phyloP scores from a whole-genome alignment of 2,329 filamentous ascomycete genomes.

The Fusarium liriodendri region DNA sequence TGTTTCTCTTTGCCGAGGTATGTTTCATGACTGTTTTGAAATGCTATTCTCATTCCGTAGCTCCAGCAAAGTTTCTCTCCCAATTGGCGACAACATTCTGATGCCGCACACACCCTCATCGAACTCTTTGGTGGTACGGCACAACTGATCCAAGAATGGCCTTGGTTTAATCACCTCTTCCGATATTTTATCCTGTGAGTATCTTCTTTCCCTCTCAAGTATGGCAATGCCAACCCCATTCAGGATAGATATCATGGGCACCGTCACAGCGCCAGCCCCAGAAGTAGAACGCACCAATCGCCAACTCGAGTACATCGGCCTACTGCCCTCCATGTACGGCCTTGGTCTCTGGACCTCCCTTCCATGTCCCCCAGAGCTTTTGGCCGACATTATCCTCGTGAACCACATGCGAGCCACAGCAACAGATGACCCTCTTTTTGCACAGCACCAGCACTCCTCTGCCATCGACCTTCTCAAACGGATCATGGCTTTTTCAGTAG shows the following conservation, averaged over 20 bases:
- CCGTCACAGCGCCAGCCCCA: conserved; percentile 18
- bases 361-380: conserved; percentile 30
- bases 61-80: conserved; percentile 29
- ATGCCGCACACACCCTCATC: conserved; percentile 28
- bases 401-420: conserved; percentile 34
- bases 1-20: conserved; percentile 33
- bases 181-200: conserved; percentile 28
- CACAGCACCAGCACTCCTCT: background rate
- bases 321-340: conserved; percentile 30
- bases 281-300: background rate
- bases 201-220: background rate
- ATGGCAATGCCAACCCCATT: background rate
- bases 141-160: background rate
- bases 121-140: conserved; percentile 20
- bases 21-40: background rate
- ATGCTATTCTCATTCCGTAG: background rate
- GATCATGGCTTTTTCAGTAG: conserved; percentile 34
- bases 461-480: conserved; percentile 21
- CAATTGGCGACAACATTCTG: conserved; percentile 25
- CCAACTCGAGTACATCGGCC: conserved; percentile 19
- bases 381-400: conserved; percentile 33
- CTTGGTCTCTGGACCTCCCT: conserved; percentile 33
- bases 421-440: background rate
- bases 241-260: conserved; percentile 28
- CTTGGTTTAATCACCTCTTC: conserved; percentile 6